These are phyloP conservation scores for Colletotrichum godetiae DNA, from an alignment of 2,329 filamentous ascomycete species.

Conservation along the genomic window DNA sequence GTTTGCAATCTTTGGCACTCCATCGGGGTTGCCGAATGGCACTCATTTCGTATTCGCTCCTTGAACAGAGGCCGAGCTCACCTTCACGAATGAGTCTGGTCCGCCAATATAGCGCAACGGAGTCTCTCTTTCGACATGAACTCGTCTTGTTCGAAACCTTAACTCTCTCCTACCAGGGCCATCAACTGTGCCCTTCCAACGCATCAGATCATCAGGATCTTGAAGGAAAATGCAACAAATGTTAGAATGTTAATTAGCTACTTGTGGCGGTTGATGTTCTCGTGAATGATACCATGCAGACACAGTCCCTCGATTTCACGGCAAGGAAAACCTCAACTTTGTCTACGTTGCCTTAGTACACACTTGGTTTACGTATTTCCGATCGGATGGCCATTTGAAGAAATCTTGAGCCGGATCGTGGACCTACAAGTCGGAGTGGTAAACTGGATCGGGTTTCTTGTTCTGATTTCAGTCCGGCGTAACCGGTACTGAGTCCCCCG, in stretches of 20 bases:
- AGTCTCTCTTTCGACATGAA: not conserved
- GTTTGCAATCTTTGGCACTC: not conserved
- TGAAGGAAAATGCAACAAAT: not conserved
- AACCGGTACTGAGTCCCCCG: not conserved
- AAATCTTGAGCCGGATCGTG: too few species aligned
- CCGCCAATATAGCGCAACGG: not conserved
- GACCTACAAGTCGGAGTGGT: too few species aligned
- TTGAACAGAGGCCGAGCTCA: not conserved
- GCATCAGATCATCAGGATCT: not conserved
- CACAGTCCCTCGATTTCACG: too few species aligned
- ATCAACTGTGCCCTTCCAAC: not conserved
- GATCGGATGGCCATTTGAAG: too few species aligned
- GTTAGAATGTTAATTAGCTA: too few species aligned
- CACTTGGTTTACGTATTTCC: too few species aligned
- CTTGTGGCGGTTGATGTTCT: too few species aligned
- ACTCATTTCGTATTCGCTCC: not conserved
- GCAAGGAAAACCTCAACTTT: too few species aligned
- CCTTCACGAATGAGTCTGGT: not conserved
- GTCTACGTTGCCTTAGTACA: too few species aligned
- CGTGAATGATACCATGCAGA: too few species aligned
- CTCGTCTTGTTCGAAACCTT: not conserved
- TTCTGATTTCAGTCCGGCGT: not conserved
- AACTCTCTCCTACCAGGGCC: not conserved
- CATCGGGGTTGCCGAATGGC: not conserved
- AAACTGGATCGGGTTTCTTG: not conserved